These are phyloP conservation scores for Xylaria sp. DNA, from an alignment of 2,329 filamentous ascomycete species.

Conservation along the genomic window DNA sequence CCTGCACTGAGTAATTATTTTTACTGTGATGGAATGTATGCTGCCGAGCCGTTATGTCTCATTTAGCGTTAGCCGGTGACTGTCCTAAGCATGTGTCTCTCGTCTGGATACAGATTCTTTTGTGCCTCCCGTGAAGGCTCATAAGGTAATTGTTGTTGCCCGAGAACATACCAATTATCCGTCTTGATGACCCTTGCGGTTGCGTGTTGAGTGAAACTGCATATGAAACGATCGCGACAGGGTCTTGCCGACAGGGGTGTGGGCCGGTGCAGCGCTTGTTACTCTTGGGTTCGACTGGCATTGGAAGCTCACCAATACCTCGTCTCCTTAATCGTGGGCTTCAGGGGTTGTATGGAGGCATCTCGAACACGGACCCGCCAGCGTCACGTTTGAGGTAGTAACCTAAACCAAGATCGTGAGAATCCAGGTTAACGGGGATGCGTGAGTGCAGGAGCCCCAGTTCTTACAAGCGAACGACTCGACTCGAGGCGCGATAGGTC, in stretches of 20 bases:
- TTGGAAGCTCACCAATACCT: constrained; percentile 30
- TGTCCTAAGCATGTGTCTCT: not conserved
- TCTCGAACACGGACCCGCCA: constrained; percentile 36
- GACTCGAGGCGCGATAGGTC: constrained; percentile 5
- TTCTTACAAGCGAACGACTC: constrained; percentile 11
- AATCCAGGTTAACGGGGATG: constrained; percentile 31
- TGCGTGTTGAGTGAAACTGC: constrained; percentile 33
- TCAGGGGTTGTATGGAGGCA: constrained; percentile 27
- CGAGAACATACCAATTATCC: constrained; percentile 16
- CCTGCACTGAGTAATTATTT: not conserved
- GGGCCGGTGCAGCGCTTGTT: constrained; percentile 15
- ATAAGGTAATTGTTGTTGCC: not conserved
- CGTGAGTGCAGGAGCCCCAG: constrained; percentile 28
- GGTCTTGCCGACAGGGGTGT: constrained; percentile 26
- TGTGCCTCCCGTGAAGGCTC: constrained; percentile 9
- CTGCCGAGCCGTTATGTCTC: constrained; percentile 2
- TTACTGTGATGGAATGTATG: constrained; percentile 5
- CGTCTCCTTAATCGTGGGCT: constrained; percentile 11
- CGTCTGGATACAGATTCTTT: not conserved
- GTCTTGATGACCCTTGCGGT: constrained; percentile 20
- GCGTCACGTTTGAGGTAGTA: constrained; percentile 31
- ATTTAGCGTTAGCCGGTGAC: not conserved
- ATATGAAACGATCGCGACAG: constrained; percentile 35
- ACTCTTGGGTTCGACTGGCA: constrained; percentile 11
- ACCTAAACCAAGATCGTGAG: constrained; percentile 29